Percentiles rank a stretch among this genome's conserved stretches.
Conservation (phyloP, 1,139 yeast genomes). For the Protomyces pachydermus region DNA sequence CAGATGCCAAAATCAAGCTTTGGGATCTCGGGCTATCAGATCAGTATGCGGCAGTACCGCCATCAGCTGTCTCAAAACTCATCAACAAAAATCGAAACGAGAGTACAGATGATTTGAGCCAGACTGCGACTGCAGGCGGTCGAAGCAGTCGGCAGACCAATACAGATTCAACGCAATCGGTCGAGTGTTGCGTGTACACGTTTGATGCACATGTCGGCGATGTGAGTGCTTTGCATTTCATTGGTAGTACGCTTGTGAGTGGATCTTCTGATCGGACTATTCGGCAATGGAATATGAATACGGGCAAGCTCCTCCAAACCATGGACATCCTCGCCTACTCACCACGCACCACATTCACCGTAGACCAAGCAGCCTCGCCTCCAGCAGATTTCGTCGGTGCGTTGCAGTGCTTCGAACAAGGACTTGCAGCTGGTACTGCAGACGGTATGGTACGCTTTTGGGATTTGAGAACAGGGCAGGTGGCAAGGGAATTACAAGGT, state of each 20-base stretch:
- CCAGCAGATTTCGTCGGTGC: conserved; percentile 50
- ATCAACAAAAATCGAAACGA: conserved; percentile 15
- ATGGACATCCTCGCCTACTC: conserved; percentile 47
- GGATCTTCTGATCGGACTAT: conserved; percentile 58
- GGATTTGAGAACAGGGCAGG: conserved; percentile 69
- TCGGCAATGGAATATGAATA: conserved; percentile 55
- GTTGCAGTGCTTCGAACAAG: conserved; percentile 63
- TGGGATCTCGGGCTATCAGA: conserved; percentile 50
- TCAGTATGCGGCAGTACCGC: conserved; percentile 29
- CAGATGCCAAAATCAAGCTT: conserved; percentile 56
- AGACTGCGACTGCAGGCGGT: conserved; percentile 36
- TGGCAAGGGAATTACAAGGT: conserved; percentile 60
- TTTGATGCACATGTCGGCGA: conserved; percentile 62
- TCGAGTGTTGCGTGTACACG: conserved; percentile 43
- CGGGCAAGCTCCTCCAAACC: conserved; percentile 57
- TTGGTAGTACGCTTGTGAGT: conserved; percentile 49
- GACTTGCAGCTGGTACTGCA: conserved; percentile 68
- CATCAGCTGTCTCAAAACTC: conserved; percentile 6
- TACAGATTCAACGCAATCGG: conserved; percentile 23
- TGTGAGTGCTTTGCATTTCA: conserved; percentile 56
- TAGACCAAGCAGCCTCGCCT: background rate
- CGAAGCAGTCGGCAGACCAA: conserved; percentile 21
- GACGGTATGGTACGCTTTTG: conserved; percentile 71
- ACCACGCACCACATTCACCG: conserved; percentile 1
- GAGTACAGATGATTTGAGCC: conserved; percentile 27